A percentile compares a stretch with the other conserved stretches of the same genome.
Evolutionary conservation across 2,329 filamentous ascomycete species (phyloP).

Genomic region (Celoporthe dispersa): DNA sequence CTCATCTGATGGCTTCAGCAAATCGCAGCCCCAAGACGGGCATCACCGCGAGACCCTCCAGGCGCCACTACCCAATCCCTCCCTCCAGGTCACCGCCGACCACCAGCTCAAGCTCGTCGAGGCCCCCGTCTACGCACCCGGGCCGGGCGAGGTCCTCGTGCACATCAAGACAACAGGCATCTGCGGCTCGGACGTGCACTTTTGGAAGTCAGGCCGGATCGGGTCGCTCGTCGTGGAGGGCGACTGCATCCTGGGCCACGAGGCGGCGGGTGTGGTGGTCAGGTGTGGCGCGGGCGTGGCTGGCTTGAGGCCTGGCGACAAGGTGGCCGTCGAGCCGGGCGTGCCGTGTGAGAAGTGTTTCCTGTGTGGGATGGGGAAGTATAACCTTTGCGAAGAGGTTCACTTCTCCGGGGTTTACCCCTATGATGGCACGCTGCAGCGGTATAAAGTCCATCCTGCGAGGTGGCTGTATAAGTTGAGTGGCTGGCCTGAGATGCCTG

Average conservation of each 20-base stretch:
- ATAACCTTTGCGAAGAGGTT: conserved; percentile 67
- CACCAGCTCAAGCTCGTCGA: conserved; percentile 61
- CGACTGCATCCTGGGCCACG: conserved; percentile 69
- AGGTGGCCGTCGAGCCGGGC: conserved; percentile 69
- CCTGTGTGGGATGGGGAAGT: conserved; percentile 62
- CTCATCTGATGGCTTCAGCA: neutral
- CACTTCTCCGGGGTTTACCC: conserved; percentile 66
- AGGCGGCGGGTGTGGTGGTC: conserved; percentile 65
- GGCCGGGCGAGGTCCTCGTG: conserved; percentile 59
- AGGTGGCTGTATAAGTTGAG: conserved; percentile 60
- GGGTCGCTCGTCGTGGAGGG: conserved; percentile 65
- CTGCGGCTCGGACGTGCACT: conserved; percentile 71
- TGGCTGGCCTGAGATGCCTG: neutral
- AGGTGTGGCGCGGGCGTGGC: conserved; percentile 59
- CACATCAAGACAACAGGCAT: conserved; percentile 68
- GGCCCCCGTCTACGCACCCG: conserved; percentile 59
- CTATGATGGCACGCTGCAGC: conserved; percentile 62
- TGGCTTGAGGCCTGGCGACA: conserved; percentile 58
- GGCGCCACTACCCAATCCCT: conserved; percentile 51
- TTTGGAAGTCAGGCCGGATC: conserved; percentile 69
- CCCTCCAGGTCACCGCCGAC: conserved; percentile 63
- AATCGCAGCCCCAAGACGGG: neutral
- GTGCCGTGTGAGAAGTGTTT: conserved; percentile 66
- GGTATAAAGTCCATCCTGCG: conserved; percentile 65
- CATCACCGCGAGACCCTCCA: conserved; percentile 18